A percentile compares a stretch with the other conserved stretches of the same genome.
Conservation (phyloP, 352 stramenopile species). For the Phytophthora sp. region DNA sequence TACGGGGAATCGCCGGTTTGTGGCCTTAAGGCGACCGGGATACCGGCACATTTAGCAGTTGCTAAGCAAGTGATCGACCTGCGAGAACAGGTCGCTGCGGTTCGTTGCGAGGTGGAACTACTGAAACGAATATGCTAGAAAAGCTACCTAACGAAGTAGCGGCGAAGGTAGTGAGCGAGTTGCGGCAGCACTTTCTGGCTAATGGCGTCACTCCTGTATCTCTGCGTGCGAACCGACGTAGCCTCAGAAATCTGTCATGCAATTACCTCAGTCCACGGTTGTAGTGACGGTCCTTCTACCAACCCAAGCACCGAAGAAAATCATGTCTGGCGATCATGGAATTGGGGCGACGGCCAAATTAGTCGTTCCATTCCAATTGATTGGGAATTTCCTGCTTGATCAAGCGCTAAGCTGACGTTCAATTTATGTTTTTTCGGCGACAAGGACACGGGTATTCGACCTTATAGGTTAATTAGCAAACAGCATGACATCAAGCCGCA, state of each 20-base stretch:
- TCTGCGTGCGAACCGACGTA: not conserved
- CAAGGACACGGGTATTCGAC: not conserved
- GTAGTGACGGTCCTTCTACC: too few relatives aligned
- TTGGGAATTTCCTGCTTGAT: conserved; percentile 8
- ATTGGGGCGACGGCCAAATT: conserved; percentile 5
- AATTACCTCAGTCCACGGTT: too few relatives aligned
- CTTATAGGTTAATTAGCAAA: conserved; percentile 9
- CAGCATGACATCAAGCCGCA: conserved; percentile 10
- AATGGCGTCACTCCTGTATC: conserved; percentile 1
- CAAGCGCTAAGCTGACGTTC: conserved; percentile 3
- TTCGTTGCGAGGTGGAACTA: not conserved
- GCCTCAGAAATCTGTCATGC: not conserved
- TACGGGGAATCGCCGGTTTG: not conserved
- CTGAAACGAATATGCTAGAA: not conserved
- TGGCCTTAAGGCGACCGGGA: conserved; percentile 18
- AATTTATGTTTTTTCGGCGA: conserved; percentile 13
- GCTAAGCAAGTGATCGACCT: conserved; percentile 6
- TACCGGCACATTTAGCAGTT: conserved; percentile 8
- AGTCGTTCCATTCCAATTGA: conserved; percentile 1
- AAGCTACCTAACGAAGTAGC: conserved; percentile 6
- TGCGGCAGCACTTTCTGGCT: conserved; percentile 16
- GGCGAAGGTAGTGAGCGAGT: not conserved
- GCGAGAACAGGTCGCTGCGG: not conserved
- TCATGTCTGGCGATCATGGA: not conserved
- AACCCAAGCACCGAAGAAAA: too few relatives aligned